Conservation (phyloP, 2,329 filamentous ascomycete species). For the Colletotrichum trifolii region DNA sequence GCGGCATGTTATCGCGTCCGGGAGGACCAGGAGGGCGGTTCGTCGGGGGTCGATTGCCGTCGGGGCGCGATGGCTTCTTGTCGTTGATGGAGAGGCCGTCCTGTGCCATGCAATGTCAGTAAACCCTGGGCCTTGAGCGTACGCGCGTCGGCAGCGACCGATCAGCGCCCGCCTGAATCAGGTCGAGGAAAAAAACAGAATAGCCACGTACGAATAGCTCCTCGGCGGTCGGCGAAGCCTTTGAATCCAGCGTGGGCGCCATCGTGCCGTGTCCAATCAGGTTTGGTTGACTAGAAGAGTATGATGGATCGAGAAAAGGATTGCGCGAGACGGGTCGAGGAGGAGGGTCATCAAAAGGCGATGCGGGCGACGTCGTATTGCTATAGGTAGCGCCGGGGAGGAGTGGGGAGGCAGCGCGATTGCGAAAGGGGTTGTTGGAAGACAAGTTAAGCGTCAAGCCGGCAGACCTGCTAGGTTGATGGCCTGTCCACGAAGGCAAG, state of each 20-base stretch:
- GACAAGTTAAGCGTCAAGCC: conserved; percentile 73
- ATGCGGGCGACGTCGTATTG: conserved; percentile 57
- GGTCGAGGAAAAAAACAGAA: neutral
- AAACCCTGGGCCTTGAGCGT: neutral
- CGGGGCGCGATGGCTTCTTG: conserved; percentile 52
- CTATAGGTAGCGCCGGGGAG: conserved; percentile 44
- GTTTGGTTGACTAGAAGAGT: conserved; percentile 43
- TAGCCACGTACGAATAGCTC: conserved; percentile 79
- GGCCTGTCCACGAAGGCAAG: conserved; percentile 47
- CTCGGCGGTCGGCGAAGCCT: conserved; percentile 67
- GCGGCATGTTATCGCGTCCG: conserved; percentile 59
- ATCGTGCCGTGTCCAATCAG: conserved; percentile 59
- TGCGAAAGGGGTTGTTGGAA: conserved; percentile 86
- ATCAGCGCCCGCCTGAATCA: neutral
- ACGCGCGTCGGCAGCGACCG: conserved; percentile 1
- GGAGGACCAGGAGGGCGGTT: conserved; percentile 53
- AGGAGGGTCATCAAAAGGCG: conserved; percentile 69
- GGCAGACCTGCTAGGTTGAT: conserved; percentile 56
- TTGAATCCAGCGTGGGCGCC: conserved; percentile 58
- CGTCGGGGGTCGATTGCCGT: conserved; percentile 44
- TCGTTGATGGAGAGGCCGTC: conserved; percentile 76
- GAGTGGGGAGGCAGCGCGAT: conserved; percentile 72
- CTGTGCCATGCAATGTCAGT: conserved; percentile 54
- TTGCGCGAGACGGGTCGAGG: conserved; percentile 76
- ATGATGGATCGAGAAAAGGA: conserved; percentile 75